A percentile compares a stretch with the other conserved stretches of the same genome.
Conservation (phyloP, 2,329 filamentous ascomycete species). For the Chrysosporium keratinophilum region DNA sequence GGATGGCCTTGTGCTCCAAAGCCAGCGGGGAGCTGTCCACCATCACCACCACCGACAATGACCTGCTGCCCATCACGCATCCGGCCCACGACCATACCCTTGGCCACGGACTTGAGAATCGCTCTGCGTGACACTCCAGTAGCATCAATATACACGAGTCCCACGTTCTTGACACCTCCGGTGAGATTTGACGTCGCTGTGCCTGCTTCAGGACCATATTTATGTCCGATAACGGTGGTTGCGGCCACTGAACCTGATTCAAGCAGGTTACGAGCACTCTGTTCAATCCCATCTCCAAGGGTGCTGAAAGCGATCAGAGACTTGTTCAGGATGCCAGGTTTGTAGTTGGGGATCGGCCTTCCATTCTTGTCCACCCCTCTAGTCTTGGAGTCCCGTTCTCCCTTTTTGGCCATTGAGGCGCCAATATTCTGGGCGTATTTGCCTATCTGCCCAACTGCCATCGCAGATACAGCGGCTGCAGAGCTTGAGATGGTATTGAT, state of each 20-base stretch:
- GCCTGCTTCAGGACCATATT: conserved; percentile 77
- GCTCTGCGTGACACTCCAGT: conserved; percentile 82
- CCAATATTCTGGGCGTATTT: conserved; percentile 84
- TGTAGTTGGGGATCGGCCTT: conserved; percentile 54
- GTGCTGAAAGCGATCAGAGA: conserved; percentile 94
- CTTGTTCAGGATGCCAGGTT: conserved; percentile 90
- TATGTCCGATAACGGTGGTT: conserved; percentile 76
- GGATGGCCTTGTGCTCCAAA: conserved; percentile 9
- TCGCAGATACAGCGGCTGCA: conserved; percentile 68
- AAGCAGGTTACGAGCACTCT: conserved; percentile 69
- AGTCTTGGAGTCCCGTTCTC: conserved; percentile 40
- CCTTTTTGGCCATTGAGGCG: conserved; percentile 59
- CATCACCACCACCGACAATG: conserved; percentile 39
- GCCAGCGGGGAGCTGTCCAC: conserved; percentile 23
- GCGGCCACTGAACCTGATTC: conserved; percentile 66
- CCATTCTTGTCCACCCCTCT: conserved; percentile 62
- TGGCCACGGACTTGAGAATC: conserved; percentile 87
- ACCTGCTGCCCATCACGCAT: conserved; percentile 42
- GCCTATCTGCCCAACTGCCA: conserved; percentile 75
- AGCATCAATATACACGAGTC: conserved; percentile 93
- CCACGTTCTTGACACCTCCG: conserved; percentile 88
- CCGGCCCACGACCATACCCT: conserved; percentile 63
- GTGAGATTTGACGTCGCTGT: conserved; percentile 64
- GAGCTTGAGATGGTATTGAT: conserved; percentile 76
- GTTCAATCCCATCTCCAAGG: conserved; percentile 83